These are phyloP conservation scores for Astrothelium subdiscretum DNA, from an alignment of 495 filamentous ascomycete genomes.

Conservation along the genomic window DNA sequence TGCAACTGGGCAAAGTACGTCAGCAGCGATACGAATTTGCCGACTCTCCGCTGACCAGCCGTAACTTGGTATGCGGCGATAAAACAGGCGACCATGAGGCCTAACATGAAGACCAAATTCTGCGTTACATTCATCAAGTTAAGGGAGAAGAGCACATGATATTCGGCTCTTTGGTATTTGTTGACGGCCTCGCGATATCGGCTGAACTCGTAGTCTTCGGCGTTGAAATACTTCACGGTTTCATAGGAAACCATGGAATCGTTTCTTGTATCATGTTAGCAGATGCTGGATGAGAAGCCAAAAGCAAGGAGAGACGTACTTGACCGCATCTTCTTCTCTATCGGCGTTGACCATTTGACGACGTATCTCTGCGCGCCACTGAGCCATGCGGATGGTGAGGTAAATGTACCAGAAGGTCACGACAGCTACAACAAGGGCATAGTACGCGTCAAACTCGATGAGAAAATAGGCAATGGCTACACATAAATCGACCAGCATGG, in stretches of 20 bases:
- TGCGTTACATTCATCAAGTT: slow-evolving; percentile 91
- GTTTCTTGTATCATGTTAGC: slow-evolving; percentile 41
- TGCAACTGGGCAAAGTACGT: slow-evolving; percentile 90
- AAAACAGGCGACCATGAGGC: slow-evolving; percentile 72
- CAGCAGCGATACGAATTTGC: slow-evolving; percentile 68
- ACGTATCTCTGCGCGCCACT: slow-evolving; percentile 81
- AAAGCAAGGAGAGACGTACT: slow-evolving; percentile 31
- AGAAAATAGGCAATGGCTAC: slow-evolving; percentile 84
- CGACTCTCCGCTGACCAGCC: slow-evolving; percentile 54
- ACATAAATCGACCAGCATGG: slow-evolving; percentile 83
- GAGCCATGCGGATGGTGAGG: slow-evolving; percentile 88
- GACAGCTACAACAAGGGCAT: slow-evolving; percentile 79
- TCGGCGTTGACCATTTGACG: slow-evolving; percentile 89
- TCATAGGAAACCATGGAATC: slow-evolving; percentile 97
- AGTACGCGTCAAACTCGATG: slow-evolving; percentile 69
- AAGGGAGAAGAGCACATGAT: slow-evolving; percentile 75
- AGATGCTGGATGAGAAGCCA: neutral
- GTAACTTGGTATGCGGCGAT: slow-evolving; percentile 83
- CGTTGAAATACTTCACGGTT: slow-evolving; percentile 98
- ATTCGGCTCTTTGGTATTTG: slow-evolving; percentile 77
- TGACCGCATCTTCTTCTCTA: slow-evolving; percentile 90
- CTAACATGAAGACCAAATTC: slow-evolving; percentile 86
- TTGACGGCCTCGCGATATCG: slow-evolving; percentile 70
- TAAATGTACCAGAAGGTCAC: slow-evolving; percentile 96
- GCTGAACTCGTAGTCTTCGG: slow-evolving; percentile 83